These are phyloP conservation scores for Melocanna baccifera DNA, from an alignment of 176 grass and related monocot genomes.

Conservation along the genomic window DNA sequence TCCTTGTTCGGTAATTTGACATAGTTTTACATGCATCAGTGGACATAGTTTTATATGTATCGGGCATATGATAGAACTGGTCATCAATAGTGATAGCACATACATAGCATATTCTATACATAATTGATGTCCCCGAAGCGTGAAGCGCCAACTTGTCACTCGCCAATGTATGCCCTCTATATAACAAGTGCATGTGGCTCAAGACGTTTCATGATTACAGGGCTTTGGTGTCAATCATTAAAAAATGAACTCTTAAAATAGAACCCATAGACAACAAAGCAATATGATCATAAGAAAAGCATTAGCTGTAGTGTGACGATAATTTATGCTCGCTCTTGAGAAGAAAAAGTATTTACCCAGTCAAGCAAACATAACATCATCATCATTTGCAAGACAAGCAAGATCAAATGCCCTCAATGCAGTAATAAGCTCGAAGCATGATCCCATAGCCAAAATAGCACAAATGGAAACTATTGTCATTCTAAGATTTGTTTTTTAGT, in stretches of 20 bases:
- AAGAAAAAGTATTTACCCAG: slow-evolving; percentile 44
- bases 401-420: slow-evolving; percentile 64
- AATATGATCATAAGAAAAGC: neutral
- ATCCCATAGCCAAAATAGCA: slow-evolving; percentile 68
- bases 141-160: slow-evolving; percentile 24
- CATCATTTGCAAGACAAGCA: slow-evolving; percentile 60
- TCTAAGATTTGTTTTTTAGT: too few relatives aligned
- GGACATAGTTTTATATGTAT: slow-evolving; percentile 17
- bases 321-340: neutral
- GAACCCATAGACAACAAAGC: neutral
- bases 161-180: slow-evolving; percentile 20
- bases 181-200: slow-evolving; percentile 15
- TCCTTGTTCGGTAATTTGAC: neutral
- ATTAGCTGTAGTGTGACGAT: neutral
- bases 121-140: slow-evolving; percentile 28
- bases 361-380: slow-evolving; percentile 67
- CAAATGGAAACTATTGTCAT: too few relatives aligned
- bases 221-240: neutral
- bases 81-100: slow-evolving; percentile 19
- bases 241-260: slow-evolving; percentile 11
- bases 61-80: slow-evolving; percentile 17
- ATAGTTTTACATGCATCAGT: too few relatives aligned
- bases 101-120: slow-evolving; percentile 36
- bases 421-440: slow-evolving; percentile 66
- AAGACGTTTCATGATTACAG: slow-evolving; percentile 14